A percentile compares a stretch with the other conserved stretches of the same genome.
These are phyloP conservation scores for Sistotremastrum suecicum DNA, from an alignment of 768 basidiomycete species.

Conservation along the genomic window DNA sequence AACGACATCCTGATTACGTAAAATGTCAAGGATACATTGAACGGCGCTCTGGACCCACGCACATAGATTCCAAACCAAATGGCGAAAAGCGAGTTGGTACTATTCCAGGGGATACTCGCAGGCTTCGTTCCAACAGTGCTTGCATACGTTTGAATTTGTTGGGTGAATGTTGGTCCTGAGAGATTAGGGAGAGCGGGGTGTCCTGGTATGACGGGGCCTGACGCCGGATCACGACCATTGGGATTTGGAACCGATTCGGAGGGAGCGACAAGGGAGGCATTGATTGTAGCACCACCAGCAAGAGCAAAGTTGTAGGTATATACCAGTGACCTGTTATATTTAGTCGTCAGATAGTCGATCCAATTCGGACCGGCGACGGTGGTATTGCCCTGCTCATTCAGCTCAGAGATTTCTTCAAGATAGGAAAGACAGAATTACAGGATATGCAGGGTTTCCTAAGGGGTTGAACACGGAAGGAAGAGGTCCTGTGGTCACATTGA, in stretches of 20 bases:
- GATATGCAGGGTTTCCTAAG: slow-evolving; percentile 40
- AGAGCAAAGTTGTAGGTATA: slow-evolving; percentile 55
- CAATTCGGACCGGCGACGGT: slow-evolving; percentile 44
- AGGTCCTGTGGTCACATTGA: slow-evolving; percentile 22
- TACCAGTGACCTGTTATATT: slow-evolving; percentile 37
- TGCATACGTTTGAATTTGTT: slow-evolving; percentile 53
- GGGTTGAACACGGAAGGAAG: slow-evolving; percentile 32
- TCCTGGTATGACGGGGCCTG: no score
- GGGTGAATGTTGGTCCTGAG: no score
- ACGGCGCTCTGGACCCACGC: no score
- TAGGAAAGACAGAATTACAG: slow-evolving; percentile 11
- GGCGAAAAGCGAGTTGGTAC: slow-evolving; percentile 42
- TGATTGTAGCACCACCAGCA: slow-evolving; percentile 54
- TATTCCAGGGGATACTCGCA: slow-evolving; percentile 38
- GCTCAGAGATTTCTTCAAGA: not conserved
- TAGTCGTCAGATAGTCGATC: slow-evolving; percentile 38
- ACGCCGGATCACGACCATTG: no score
- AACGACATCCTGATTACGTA: slow-evolving; percentile 4
- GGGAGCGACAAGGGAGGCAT: slow-evolving; percentile 40
- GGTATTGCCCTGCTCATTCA: slow-evolving; percentile 30
- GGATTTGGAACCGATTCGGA: no score
- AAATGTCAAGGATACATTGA: slow-evolving; percentile 31
- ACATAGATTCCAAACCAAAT: slow-evolving; percentile 67
- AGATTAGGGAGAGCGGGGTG: slow-evolving; percentile 39
- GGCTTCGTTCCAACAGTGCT: slow-evolving; percentile 32